Evolutionary conservation across 495 filamentous ascomycete species (phyloP).

Genomic region (Hypoxylon fragiforme): DNA sequence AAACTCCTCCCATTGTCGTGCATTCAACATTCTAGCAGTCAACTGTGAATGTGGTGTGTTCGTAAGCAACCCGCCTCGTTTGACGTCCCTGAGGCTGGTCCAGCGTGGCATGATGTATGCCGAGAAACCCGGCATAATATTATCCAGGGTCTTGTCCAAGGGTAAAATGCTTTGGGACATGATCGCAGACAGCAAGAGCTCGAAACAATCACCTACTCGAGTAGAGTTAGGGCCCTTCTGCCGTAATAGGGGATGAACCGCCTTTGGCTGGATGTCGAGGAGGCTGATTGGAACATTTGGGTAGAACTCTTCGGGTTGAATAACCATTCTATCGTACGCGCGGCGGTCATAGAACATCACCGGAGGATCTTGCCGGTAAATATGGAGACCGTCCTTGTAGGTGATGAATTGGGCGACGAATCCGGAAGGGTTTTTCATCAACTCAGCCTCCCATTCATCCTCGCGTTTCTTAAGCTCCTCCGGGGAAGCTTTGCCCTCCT

Average conservation of each 20-base stretch:
- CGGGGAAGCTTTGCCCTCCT: conserved; percentile 8
- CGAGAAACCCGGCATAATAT: conserved; percentile 43
- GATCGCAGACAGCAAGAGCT: conserved; percentile 39
- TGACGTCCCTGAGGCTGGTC: conserved; percentile 44
- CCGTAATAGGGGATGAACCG: conserved; percentile 39
- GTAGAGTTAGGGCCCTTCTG: conserved; percentile 40
- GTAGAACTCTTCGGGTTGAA: conserved; percentile 59
- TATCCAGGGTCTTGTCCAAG: conserved; percentile 31
- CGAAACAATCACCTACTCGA: conserved; percentile 42
- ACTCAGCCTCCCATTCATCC: conserved; percentile 19
- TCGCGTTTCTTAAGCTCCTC: conserved; percentile 15
- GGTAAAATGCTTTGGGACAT: conserved; percentile 19
- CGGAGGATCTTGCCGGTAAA: conserved; percentile 48
- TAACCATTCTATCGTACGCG: conserved; percentile 57
- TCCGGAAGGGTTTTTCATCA: conserved; percentile 13
- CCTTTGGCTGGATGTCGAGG: conserved; percentile 53
- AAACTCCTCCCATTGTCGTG: conserved; percentile 53
- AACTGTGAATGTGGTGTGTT: conserved; percentile 38
- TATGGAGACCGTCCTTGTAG: conserved; percentile 51
- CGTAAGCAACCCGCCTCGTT: conserved; percentile 41
- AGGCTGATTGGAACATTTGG: conserved; percentile 47
- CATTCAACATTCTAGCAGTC: conserved; percentile 46
- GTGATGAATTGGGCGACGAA: conserved; percentile 32
- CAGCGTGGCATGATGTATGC: conserved; percentile 47
- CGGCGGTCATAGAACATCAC: conserved; percentile 67